Evolutionary conservation across 306 rosid genomes (phyloP).

Genomic region (Arachis stenosperma): DNA sequence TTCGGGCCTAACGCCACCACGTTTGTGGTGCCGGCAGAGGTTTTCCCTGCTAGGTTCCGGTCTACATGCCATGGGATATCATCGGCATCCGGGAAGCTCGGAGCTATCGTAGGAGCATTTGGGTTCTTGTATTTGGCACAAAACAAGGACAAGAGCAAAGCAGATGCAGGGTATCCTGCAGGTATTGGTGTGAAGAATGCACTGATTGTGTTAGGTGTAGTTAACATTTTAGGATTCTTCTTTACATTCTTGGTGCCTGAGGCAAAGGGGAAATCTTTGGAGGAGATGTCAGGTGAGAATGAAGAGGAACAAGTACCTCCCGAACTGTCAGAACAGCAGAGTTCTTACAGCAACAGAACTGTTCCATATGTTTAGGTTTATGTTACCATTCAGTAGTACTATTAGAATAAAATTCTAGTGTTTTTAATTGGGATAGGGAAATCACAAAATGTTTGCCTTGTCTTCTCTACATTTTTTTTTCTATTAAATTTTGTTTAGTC

Average conservation of each 20-base stretch:
- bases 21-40: constrained; percentile 83
- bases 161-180: constrained; percentile 84
- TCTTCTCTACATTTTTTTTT: not conserved
- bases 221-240: constrained; percentile 58
- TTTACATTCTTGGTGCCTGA: constrained; percentile 81
- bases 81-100: constrained; percentile 71
- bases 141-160: constrained; percentile 56
- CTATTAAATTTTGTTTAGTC: constrained; percentile 1
- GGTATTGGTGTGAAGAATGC: constrained; percentile 79
- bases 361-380: constrained; percentile 51
- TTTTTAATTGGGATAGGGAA: constrained; percentile 7
- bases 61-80: constrained; percentile 84
- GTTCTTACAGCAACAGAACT: constrained; percentile 39
- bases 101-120: constrained; percentile 82
- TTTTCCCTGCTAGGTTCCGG: constrained; percentile 73
- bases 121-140: constrained; percentile 91
- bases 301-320: constrained; percentile 51
- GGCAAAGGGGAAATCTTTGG: constrained; percentile 77
- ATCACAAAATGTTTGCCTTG: constrained; percentile 17
- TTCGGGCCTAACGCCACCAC: constrained; percentile 89
- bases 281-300: constrained; percentile 87
- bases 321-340: constrained; percentile 37
- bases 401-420: constrained; percentile 14
- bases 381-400: not conserved
- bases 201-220: constrained; percentile 55